Percentiles rank a stretch among this genome's conserved stretches.
Conservation (phyloP, 1,284 basidiomycete species). For the Cutaneotrichosporon arboriforme region DNA sequence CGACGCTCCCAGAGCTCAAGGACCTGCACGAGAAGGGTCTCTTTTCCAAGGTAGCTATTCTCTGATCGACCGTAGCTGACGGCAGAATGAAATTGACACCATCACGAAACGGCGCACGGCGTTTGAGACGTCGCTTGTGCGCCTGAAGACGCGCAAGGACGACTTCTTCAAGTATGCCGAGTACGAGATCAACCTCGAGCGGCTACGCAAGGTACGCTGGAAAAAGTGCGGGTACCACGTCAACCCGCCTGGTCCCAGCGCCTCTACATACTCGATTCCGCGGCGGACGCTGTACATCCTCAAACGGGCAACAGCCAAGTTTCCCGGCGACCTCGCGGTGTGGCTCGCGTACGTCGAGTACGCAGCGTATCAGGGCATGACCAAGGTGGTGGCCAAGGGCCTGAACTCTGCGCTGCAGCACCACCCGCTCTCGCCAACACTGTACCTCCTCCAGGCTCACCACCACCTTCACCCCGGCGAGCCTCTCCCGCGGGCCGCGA, state of each 20-base stretch:
- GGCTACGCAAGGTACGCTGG: slow-evolving; percentile 66
- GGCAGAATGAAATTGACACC: slow-evolving; percentile 63
- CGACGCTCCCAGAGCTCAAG: slow-evolving; percentile 94
- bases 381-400: slow-evolving; percentile 68
- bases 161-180: slow-evolving; percentile 88
- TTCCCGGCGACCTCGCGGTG: slow-evolving; percentile 77
- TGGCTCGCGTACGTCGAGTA: slow-evolving; percentile 86
- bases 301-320: slow-evolving; percentile 80
- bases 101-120: slow-evolving; percentile 79
- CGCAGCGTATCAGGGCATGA: slow-evolving; percentile 72
- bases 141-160: slow-evolving; percentile 73
- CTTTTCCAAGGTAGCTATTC: slow-evolving; percentile 53
- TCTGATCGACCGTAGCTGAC: too few relatives aligned
- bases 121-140: slow-evolving; percentile 77
- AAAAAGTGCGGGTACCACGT: slow-evolving; percentile 58
- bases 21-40: slow-evolving; percentile 81
- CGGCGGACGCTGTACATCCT: slow-evolving; percentile 81
- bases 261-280: slow-evolving; percentile 77
- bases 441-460: slow-evolving; percentile 81
- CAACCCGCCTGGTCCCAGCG: slow-evolving; percentile 54
- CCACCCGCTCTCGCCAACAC: slow-evolving; percentile 69
- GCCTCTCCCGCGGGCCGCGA: slow-evolving; percentile 56
- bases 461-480: slow-evolving; percentile 70
- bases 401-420: slow-evolving; percentile 69
- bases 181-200: slow-evolving; percentile 86